Evolutionary conservation across 768 basidiomycete species (phyloP), one percentile per base, ranked within the genome.

Genomic region (Mycena polygramma): DNA sequence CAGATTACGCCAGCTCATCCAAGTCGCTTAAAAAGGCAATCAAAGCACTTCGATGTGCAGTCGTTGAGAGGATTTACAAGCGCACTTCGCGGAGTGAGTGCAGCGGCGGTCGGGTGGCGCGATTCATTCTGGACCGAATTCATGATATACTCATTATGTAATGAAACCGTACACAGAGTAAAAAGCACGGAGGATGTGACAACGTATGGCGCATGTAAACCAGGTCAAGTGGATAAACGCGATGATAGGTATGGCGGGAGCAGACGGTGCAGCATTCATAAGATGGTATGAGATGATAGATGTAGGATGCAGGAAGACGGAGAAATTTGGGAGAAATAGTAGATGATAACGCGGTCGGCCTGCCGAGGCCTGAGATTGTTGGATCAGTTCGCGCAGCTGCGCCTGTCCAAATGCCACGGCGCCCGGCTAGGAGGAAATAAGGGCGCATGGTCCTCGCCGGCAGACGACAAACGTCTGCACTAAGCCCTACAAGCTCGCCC

Each of bases 371-470:
- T 95, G 93, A 77, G 94, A 95, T 75, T 93, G 92, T 87, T 90
- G 91, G 77, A 94, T 94, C 70, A 94, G 82, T 80, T 94, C 93
- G 65, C 92, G 83, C 73, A 94, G 79, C 69, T 30, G 6, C 30
- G 30, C 30, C 30, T 30, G 30, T 30, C 30, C 30, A 30, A n/a
- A 30, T 13, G 88, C 91, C 66, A 92, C 78, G 48, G 92, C 91
- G 2, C 81, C 81, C 43, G 74, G 68, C 20, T 74, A n/a, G n/a
- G n/a, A n/a, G n/a, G n/a, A 46, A 78, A 78, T 51, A 74, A 66
- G 49, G 80, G 69, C 14, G 75, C 64, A 37, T 77, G 58, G 0
- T 63, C 39, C 41, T 61, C 73, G 19, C 53, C 4, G 68, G 69
- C 17, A 68, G 57, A 68, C 58, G 72, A 66, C 51, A 68, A 57